Percentiles rank a stretch among this genome's conserved stretches.
Evolutionary conservation across 2,329 filamentous ascomycete species (phyloP).

Genomic region (Hirsutella rhossiliensis): DNA sequence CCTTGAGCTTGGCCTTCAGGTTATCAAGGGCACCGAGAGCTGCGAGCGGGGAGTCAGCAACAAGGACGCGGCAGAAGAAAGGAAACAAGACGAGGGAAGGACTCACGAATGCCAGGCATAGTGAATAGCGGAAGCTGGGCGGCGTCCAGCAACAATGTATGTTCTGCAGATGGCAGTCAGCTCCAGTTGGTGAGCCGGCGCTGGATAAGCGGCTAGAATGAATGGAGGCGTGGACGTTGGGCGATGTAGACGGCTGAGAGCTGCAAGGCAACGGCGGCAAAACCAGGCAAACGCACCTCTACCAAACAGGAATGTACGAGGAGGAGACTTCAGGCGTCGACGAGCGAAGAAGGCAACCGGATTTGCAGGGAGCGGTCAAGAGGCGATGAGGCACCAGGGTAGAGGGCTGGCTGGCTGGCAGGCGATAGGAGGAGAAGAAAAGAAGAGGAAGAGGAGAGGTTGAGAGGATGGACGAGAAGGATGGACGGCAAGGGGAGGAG

Average conservation of each 20-base stretch:
- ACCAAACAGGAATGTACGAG: not conserved
- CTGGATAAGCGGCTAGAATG: not conserved
- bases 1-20: constrained; percentile 43
- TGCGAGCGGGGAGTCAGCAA: constrained; percentile 11
- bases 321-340: not conserved
- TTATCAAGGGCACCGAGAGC: constrained; percentile 39
- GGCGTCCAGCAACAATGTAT: not conserved
- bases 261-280: not conserved
- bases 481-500: not conserved
- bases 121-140: constrained; percentile 10
- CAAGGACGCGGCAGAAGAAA: not conserved
- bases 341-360: not conserved
- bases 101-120: constrained; percentile 44
- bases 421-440: not conserved
- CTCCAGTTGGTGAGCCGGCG: not conserved
- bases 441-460: not conserved
- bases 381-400: not conserved
- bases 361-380: not conserved
- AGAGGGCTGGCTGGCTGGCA: too few species aligned
- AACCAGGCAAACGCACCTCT: not conserved
- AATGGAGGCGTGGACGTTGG: too few species aligned
- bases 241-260: not conserved
- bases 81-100: not conserved
- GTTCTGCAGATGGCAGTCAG: not conserved
- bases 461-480: not conserved